A percentile compares a stretch with the other conserved stretches of the same genome.
Evolutionary conservation across 2,329 filamentous ascomycete species (phyloP).

Genomic region (Whalleya microplaca): DNA sequence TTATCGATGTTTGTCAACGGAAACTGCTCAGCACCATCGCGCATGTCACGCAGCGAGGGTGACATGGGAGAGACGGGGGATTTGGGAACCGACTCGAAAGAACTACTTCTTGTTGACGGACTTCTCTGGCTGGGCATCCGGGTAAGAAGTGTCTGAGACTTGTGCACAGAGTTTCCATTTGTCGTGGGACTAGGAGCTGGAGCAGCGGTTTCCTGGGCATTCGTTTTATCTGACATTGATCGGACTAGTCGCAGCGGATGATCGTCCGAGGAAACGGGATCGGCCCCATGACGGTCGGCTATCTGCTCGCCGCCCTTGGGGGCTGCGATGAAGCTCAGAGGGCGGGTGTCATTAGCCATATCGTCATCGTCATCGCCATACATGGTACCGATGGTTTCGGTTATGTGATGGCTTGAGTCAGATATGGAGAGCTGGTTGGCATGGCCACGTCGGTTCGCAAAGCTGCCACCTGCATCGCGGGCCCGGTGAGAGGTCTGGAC

Average conservation of each 20-base stretch:
- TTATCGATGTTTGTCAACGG: constrained; percentile 89
- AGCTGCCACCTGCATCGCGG: constrained; percentile 60
- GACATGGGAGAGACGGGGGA: constrained; percentile 47
- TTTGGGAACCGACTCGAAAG: constrained; percentile 43
- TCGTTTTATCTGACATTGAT: constrained; percentile 50
- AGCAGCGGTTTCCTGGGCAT: constrained; percentile 18
- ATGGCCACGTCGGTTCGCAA: constrained; percentile 62
- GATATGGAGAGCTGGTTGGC: constrained; percentile 69
- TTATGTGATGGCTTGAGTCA: constrained; percentile 92
- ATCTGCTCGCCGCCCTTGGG: constrained; percentile 59
- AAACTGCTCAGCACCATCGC: constrained; percentile 72
- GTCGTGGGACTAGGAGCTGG: constrained; percentile 23
- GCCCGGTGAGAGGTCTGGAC: constrained; percentile 61
- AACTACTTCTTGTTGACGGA: constrained; percentile 33
- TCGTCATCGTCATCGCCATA: constrained; percentile 77
- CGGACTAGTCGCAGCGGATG: constrained; percentile 47
- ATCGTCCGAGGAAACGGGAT: constrained; percentile 41
- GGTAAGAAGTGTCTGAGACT: constrained; percentile 48
- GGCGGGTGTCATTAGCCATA: constrained; percentile 55
- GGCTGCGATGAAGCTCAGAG: constrained; percentile 73
- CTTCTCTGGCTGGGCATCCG: constrained; percentile 46
- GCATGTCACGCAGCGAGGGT: constrained; percentile 58
- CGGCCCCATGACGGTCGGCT: constrained; percentile 38
- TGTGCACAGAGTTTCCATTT: constrained; percentile 44
- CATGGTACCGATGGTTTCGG: constrained; percentile 88